Evolutionary conservation across 2,329 filamentous ascomycete genomes (phyloP), one percentile per base, ranked within the genome.

Genomic region (Colletotrichum liriopes): DNA sequence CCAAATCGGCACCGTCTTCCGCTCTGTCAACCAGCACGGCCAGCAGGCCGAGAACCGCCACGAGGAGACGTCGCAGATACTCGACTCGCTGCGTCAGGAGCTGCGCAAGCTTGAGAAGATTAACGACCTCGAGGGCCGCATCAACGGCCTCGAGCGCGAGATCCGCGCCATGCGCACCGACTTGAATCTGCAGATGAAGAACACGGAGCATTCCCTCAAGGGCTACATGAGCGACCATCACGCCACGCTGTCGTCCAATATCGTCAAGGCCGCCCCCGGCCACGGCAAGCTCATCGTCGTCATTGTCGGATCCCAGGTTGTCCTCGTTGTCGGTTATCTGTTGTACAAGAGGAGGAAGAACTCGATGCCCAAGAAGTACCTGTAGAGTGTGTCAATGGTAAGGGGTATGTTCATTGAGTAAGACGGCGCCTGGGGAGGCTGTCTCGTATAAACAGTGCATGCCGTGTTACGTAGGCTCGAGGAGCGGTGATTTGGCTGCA

Each of bases 311-410:
- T 90, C 94, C 74, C 95, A 98, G 83, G 79, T 93, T 60, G 80
- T 94, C 75, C 85, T 97, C 41, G 90, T 90, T 0, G 90, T 83
- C 2, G 89, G 87, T 1, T 98, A 95, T 79, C 81, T 94, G 47
- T 80, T 92, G 71, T 98, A 98, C 84, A 97, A 97, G 88, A 89
- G 91, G 77, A 91, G 93, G 79, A 90, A 92, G 83, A 87, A 89
- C 49, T 91, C 87, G 74, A 90, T 91, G 81, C 94, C 94, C n/a
- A 98, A 98, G 88, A 98, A 98, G 85, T 98, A 95, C 82, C 84
- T 98, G 80, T 98, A 86, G 49, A 58, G 35, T 5, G 23, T 41
- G 23, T 43, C 43, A 18, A 12, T 16, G 29, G 47, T 18, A n/a
- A 41, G 51, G 51, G 9, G 56, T 54, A 52, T 54, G 16, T 63